phyloP scores from a whole-genome alignment of 306 rosid genomes.

The Acmispon strigosus region DNA sequence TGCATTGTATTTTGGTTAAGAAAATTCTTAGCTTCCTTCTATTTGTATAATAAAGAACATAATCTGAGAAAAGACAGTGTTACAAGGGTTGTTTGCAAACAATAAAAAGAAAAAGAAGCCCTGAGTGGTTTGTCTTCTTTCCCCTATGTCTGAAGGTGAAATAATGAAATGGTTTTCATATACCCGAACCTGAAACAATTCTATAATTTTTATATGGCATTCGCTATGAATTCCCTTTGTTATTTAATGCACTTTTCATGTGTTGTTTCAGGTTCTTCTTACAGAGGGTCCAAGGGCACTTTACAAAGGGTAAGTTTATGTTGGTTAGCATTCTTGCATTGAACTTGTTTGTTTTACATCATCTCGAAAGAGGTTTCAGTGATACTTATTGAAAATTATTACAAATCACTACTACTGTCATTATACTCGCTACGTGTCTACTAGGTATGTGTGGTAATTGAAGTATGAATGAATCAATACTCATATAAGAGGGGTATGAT shows the following conservation, averaged over 20 bases:
- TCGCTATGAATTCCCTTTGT: not conserved
- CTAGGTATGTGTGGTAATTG: too few relatives aligned
- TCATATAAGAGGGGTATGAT: not conserved
- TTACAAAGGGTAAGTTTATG: slow-evolving; percentile 83
- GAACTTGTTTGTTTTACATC: slow-evolving; percentile 8
- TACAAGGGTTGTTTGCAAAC: not conserved
- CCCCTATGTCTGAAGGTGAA: not conserved
- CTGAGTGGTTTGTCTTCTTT: not conserved
- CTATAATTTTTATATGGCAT: not conserved
- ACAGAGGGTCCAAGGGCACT: slow-evolving; percentile 88
- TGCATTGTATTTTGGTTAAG: slow-evolving; percentile 7
- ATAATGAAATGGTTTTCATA: not conserved
- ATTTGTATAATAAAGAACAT: not conserved
- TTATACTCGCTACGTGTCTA: too few relatives aligned
- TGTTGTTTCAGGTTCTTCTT: slow-evolving; percentile 60
- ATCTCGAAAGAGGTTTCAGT: not conserved
- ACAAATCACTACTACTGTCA: not conserved
- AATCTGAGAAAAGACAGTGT: not conserved
- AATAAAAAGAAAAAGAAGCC: not conserved
- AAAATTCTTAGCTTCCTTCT: not conserved
- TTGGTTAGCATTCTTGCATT: slow-evolving; percentile 9
- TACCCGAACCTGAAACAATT: not conserved
- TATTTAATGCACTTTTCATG: slow-evolving; percentile 6
- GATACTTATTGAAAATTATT: not conserved
- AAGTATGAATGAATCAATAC: too few relatives aligned